Conservation (phyloP, 495 filamentous ascomycete genomes). For the Paragyromitra xinjiangensis region DNA sequence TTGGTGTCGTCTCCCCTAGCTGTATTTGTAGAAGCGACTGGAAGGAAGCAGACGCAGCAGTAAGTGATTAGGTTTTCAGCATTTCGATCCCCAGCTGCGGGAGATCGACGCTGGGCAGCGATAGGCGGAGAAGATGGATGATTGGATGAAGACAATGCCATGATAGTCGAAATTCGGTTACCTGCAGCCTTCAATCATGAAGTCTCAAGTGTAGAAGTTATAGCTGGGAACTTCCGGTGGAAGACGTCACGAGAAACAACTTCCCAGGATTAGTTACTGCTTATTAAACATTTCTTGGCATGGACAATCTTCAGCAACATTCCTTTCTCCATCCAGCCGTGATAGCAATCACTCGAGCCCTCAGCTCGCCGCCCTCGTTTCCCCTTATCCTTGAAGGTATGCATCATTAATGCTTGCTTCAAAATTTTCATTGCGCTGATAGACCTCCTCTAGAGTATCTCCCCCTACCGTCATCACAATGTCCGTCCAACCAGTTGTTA, state of each 20-base stretch:
- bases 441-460: constrained; percentile 14
- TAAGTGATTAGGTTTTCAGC: constrained; percentile 50
- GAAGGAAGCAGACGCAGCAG: constrained; percentile 53
- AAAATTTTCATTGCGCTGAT: constrained; percentile 25
- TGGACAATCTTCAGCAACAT: constrained; percentile 22
- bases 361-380: constrained; percentile 21
- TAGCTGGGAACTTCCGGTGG: constrained; percentile 11
- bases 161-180: constrained; percentile 6
- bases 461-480: constrained; percentile 29
- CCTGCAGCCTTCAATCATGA: background rate
- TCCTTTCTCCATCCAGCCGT: constrained; percentile 6
- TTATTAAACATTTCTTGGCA: constrained; percentile 48
- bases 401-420: background rate
- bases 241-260: background rate
- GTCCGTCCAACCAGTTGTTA: constrained; percentile 51
- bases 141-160: constrained; percentile 20
- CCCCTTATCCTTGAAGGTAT: constrained; percentile 11
- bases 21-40: constrained; percentile 18
- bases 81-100: constrained; percentile 23
- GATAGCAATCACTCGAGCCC: constrained; percentile 18
- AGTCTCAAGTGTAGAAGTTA: background rate
- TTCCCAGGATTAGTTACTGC: background rate
- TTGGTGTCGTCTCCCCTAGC: background rate
- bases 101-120: constrained; percentile 26
- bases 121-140: constrained; percentile 40